Percentiles rank a stretch among this genome's conserved stretches.
These are phyloP conservation scores for Dispira simplex DNA, from an alignment of 192 early-diverging fungal genomes.

Conservation along the genomic window DNA sequence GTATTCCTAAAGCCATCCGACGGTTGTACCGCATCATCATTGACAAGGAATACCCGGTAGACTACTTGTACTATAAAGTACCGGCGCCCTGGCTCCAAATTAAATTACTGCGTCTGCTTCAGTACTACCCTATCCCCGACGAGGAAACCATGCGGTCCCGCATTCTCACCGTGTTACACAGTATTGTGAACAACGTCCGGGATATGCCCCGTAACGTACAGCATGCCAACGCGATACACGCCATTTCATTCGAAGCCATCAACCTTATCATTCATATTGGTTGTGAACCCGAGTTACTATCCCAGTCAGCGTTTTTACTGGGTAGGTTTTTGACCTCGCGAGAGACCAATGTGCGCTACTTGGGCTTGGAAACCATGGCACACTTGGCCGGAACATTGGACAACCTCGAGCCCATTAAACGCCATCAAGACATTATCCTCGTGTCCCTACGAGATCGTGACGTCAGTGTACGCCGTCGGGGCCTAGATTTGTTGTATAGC, in stretches of 20 bases:
- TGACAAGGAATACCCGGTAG: constrained; percentile 61
- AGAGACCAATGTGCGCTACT: constrained; percentile 95
- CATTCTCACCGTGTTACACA: constrained; percentile 60
- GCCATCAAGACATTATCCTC: constrained; percentile 75
- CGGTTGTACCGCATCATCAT: constrained; percentile 73
- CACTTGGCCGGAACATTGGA: constrained; percentile 77
- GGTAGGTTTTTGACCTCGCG: constrained; percentile 84
- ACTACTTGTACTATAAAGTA: constrained; percentile 97
- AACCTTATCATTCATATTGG: constrained; percentile 90
- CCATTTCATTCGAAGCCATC: constrained; percentile 94
- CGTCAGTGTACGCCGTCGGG: constrained; percentile 89
- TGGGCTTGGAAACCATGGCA: constrained; percentile 95
- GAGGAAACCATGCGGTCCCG: constrained; percentile 35
- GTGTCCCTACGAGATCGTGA: constrained; percentile 92
- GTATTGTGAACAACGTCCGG: constrained; percentile 71
- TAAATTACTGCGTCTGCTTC: constrained; percentile 83
- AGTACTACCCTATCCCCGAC: constrained; percentile 84
- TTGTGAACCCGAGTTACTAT: constrained; percentile 70
- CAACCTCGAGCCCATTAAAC: constrained; percentile 67
- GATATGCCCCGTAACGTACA: constrained; percentile 91
- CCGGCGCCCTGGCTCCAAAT: constrained; percentile 97
- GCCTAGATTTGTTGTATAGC: constrained; percentile 87
- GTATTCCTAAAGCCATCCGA: constrained; percentile 60
- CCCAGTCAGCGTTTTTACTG: constrained; percentile 67
- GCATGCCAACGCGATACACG: constrained; percentile 96